phyloP scores from a whole-genome alignment of 1,284 basidiomycete genomes.

The Cryptococcus hybrid region DNA sequence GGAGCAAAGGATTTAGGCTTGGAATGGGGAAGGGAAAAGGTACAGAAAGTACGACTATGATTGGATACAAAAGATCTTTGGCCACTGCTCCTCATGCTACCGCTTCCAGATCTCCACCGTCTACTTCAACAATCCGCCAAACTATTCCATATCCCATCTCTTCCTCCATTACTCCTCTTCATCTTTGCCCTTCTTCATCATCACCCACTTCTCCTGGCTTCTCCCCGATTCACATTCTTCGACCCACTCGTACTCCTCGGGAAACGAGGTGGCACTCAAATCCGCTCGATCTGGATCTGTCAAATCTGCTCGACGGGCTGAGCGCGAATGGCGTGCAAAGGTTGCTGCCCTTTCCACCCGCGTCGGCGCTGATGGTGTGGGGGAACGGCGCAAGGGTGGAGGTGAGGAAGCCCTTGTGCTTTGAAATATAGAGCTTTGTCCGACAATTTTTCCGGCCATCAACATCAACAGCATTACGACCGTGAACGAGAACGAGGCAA shows the following conservation, averaged over 20 bases:
- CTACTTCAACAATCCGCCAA: neutral
- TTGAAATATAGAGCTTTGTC: too few relatives aligned
- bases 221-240: too few relatives aligned
- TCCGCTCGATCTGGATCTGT: neutral
- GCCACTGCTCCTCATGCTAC: neutral
- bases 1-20: too few relatives aligned
- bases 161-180: neutral
- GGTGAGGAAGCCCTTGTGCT: too few relatives aligned
- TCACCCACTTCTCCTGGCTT: too few relatives aligned
- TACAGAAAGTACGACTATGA: too few relatives aligned
- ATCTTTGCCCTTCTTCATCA: neutral
- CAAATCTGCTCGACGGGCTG: constrained; percentile 22
- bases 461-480: too few relatives aligned
- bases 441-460: too few relatives aligned
- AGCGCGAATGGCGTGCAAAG: constrained; percentile 38
- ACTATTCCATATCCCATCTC: neutral
- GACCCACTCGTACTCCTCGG: neutral
- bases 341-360: constrained; percentile 24
- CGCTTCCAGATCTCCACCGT: neutral
- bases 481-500: too few relatives aligned
- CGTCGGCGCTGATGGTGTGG: neutral
- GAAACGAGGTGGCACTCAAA: too few relatives aligned
- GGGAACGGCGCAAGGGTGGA: neutral
- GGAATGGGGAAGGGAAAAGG: too few relatives aligned
- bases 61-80: too few relatives aligned